Conservation (phyloP, 2,329 filamentous ascomycete genomes). For the Aureobasidium sp. region DNA sequence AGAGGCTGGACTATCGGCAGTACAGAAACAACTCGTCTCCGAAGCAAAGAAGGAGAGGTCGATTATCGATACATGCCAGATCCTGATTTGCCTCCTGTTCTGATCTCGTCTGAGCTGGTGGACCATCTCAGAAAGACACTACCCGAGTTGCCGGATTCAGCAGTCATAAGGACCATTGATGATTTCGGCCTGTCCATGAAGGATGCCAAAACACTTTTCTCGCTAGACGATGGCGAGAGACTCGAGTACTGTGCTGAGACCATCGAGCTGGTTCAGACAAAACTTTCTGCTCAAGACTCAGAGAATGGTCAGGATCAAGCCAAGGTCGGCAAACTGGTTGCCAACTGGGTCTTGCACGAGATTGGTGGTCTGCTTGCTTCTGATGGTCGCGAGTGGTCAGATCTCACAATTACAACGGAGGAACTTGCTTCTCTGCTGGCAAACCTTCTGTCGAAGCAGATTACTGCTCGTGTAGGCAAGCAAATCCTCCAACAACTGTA, state of each 20-base stretch:
- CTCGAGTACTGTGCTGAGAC: constrained; percentile 75
- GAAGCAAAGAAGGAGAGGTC: constrained; percentile 93
- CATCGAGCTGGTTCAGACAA: constrained; percentile 40
- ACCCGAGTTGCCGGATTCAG: constrained; percentile 63
- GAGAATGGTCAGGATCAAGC: constrained; percentile 17
- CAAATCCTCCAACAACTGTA: constrained; percentile 51
- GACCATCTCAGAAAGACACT: constrained; percentile 55
- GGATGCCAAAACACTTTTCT: constrained; percentile 74
- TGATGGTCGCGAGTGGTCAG: constrained; percentile 34
- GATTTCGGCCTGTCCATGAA: constrained; percentile 67
- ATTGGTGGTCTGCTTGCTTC: constrained; percentile 42
- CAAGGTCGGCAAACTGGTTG: constrained; percentile 43
- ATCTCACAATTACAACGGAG: constrained; percentile 32
- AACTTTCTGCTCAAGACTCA: neutral
- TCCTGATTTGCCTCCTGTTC: constrained; percentile 74
- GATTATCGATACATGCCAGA: constrained; percentile 99
- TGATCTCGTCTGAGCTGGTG: constrained; percentile 66
- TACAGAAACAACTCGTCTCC: constrained; percentile 70
- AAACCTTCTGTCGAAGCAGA: constrained; percentile 35
- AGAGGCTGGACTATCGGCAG: constrained; percentile 85
- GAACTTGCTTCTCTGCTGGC: constrained; percentile 40
- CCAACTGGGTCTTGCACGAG: constrained; percentile 55
- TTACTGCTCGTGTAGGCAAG: constrained; percentile 54
- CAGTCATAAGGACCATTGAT: constrained; percentile 44
- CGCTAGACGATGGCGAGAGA: constrained; percentile 69